Conservation (phyloP, 176 grass and related monocot species). For the Aegilops speltoides region DNA sequence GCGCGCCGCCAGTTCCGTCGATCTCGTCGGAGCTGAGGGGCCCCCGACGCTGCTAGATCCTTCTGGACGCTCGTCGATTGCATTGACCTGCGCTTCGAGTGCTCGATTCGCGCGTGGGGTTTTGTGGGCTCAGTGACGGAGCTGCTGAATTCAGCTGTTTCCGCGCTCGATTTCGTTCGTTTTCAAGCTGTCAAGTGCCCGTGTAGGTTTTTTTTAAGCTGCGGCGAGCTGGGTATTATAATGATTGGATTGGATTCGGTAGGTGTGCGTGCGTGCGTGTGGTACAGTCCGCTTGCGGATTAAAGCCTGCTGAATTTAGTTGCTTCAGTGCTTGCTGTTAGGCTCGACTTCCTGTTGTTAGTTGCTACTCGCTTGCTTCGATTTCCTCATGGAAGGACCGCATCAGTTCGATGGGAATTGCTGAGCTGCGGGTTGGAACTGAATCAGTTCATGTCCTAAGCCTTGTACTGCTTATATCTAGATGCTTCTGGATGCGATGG, state of each 20-base stretch:
- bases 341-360: not conserved
- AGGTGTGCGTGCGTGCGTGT: not conserved
- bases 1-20: slow-evolving; percentile 17
- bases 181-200: not conserved
- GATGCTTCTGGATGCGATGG: not conserved
- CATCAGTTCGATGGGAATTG: not conserved
- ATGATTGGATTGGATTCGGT: slow-evolving; percentile 20
- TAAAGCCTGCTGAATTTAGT: not conserved
- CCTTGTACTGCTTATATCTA: not conserved
- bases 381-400: not conserved
- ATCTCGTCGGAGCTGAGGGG: slow-evolving; percentile 33
- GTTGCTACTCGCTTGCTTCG: not conserved
- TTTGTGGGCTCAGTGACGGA: not conserved
- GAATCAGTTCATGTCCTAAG: not conserved
- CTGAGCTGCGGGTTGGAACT: not conserved
- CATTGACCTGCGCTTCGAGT: not conserved
- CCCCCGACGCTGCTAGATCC: not conserved
- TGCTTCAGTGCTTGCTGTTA: not conserved
- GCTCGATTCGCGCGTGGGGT: not conserved
- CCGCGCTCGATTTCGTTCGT: slow-evolving; percentile 6
- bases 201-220: not conserved
- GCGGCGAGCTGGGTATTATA: slow-evolving; percentile 4
- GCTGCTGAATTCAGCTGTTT: slow-evolving; percentile 26
- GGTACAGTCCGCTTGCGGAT: not conserved
- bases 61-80: not conserved